Evolutionary conservation across 306 rosid genomes (phyloP), one percentile per base, ranked within the genome.

Genomic region (Geum urbanum): DNA sequence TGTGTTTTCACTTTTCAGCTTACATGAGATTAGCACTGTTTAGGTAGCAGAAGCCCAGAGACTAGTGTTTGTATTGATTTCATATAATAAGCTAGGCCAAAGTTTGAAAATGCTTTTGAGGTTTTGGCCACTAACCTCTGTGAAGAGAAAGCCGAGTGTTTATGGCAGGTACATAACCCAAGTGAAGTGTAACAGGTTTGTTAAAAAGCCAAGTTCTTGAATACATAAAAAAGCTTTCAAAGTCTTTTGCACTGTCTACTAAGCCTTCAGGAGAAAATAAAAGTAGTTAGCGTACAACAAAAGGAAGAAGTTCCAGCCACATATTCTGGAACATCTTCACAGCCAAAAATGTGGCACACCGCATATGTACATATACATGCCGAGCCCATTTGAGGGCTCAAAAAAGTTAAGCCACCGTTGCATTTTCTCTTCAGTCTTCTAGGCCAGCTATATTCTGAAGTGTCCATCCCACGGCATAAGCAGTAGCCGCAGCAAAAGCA

Each of bases 401-500:
- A 68, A 67, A 45, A 68, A 67, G 51, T 15, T 3, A 18, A 4
- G 62, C 39, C 0, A 12, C 11, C 22, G 50, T 37, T 18, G 35
- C 10, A 4, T 22, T 4, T 19, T 3, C 37, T 18, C 63, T 39
- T 73, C 68, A 77, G 64, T 67, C 78, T 37, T 72, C 77, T 19
- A 83, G 32, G 9, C 82, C 79, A 20, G 81, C 85, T 19, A 81
- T 56, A 55, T 82, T 76, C 74, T 78, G 77, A 10, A 90, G 86
- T 14, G 47, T 20, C 83, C 87, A 80, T 1, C 96, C 85, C 18
- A 87, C 64, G 7, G 61, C 43, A 67, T 85, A 87, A 41, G 92
- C 86, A 6, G 86, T 77, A 20, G 76, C 77, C 1, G 85, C 91
- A n/a, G 89, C 96, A 7, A 79, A 9, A 8, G 69, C 80, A 12